Evolutionary conservation across 495 filamentous ascomycete genomes (phyloP), one percentile per base, ranked within the genome.

Genomic region (Aspergillus coremiiformis): DNA sequence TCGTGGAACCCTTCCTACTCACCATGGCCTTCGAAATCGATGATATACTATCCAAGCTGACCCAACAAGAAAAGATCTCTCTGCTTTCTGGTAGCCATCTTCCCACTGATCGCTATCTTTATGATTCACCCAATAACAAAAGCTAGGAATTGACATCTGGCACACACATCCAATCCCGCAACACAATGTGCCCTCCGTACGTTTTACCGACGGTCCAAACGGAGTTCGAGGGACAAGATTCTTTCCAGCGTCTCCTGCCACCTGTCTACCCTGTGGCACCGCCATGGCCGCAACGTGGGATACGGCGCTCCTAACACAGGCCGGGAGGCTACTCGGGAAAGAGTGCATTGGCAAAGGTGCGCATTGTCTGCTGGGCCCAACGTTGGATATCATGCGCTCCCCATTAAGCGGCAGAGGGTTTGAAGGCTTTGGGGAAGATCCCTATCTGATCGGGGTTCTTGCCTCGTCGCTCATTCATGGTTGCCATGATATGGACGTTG

Each of bases 381-480:
- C 85, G 1, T 80, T 87, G 53, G 88, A 85, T 58, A 84, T 87
- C 63, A 82, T 85, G 48, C 75, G 85, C 29, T 75, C 75, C 1
- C 86, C 86, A 0, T 73, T 88, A 0, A 85, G 85, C 4, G 86
- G 86, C 3, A 72, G 86, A 49, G 82, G 82, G 23, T 89, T 88
- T 53, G 86, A 90, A 60, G 82, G 77, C 5, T 80, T 86, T 43
- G 84, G 84, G 0, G 86, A 89, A 56, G 86, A 90, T 57, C 84
- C 84, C 1, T 63, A 83, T n/a, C 72, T 89, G 12, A 74, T 82
- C 8, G 86, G 86, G 0, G 69, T 73, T 10, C 65, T 83, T 14
- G 83, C 84, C 6, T 79, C 77, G 1, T 67, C 74, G 10, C 71
- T 84, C n/a, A 76, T 83, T 39, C 73, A 75, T 39, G 86, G 86